Conservation (phyloP, 2,329 filamentous ascomycete species). For the Xylaria sp. region DNA sequence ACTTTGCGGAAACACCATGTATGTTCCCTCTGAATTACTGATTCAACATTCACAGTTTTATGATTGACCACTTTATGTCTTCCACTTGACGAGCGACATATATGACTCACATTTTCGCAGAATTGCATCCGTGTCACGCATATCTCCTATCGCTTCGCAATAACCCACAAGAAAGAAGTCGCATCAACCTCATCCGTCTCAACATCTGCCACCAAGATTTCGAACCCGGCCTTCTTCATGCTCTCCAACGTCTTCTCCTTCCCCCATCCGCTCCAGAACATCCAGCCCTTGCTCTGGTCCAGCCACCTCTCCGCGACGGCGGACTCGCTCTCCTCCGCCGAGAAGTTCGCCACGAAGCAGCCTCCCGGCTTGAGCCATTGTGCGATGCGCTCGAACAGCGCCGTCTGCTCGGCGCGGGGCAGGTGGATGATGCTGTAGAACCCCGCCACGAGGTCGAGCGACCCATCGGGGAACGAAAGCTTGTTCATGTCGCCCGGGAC, state of each 20-base stretch:
- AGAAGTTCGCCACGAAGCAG: constrained; percentile 61
- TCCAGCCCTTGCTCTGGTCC: constrained; percentile 53
- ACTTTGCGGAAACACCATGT: not conserved
- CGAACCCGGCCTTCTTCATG: constrained; percentile 49
- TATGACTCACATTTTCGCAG: too few relatives aligned
- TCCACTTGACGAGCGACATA: too few relatives aligned
- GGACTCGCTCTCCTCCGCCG: constrained; percentile 46
- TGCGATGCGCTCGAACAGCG: constrained; percentile 57
- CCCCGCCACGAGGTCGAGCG: constrained; percentile 61
- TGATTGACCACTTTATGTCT: too few relatives aligned
- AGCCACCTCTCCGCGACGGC: constrained; percentile 53
- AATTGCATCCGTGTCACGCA: not conserved
- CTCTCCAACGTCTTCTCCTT: constrained; percentile 48
- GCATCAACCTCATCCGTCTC: constrained; percentile 50
- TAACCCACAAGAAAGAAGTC: constrained; percentile 54
- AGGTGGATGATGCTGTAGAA: constrained; percentile 68
- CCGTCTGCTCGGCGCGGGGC: constrained; percentile 60
- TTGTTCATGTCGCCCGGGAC: constrained; percentile 54
- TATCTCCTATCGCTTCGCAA: constrained; percentile 46
- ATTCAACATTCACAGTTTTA: too few relatives aligned
- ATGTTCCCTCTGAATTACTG: too few relatives aligned
- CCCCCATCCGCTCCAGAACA: constrained; percentile 58
- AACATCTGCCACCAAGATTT: constrained; percentile 50
- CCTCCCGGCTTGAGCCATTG: constrained; percentile 65
- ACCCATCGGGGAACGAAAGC: constrained; percentile 48